Evolutionary conservation across 2,329 filamentous ascomycete genomes (phyloP), one percentile per base, ranked within the genome.

Genomic region (Paramyrothecium sp.): DNA sequence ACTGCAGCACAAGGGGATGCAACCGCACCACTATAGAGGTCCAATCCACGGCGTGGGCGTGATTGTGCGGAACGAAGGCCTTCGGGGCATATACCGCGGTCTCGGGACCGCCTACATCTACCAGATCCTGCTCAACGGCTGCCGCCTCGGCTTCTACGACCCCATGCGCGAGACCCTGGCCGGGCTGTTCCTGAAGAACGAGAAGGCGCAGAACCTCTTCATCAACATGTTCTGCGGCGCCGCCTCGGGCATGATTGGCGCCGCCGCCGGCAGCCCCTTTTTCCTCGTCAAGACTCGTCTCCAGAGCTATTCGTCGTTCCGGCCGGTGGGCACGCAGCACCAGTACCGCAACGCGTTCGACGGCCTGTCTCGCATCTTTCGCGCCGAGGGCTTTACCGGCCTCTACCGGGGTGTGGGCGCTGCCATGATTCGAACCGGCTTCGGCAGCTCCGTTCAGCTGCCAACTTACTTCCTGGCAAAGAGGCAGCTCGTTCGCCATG

Each of bases 401-500:
- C 76, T 98, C 22, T 99, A 98, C 76, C 84, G 95, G 57, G 95
- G 95, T 57, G 91, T 98, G 1, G 89, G 87, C 3, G 94, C 95
- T 3, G 93, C 95, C 21, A 97, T 97, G 91, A 91, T 99, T 60
- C 84, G 95, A 58, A 99, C 95, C 1, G 94, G 94, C 22, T 97
- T 97, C 67, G 95, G 95, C 53, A 96, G 91, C 75, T 95, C 92
- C 7, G 95, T 98, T 12, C 95, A 99, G 77, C 81, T 99, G 59
- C 95, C 95, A 2, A 99, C 95, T 38, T 99, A 99, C 75, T 99
- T 98, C 77, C 95, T 98, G 67, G 95, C 94, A 13, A 99, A 99
- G 81, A 82, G 95, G 60, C 81, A 90, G 65, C 78, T 99, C 65
- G 84, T 91, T 58, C 88, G 84, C 68, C 92, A 97, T 70, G 75